Conservation (phyloP, 371 early-diverging fungal species). For the Mucor circinelloides region DNA sequence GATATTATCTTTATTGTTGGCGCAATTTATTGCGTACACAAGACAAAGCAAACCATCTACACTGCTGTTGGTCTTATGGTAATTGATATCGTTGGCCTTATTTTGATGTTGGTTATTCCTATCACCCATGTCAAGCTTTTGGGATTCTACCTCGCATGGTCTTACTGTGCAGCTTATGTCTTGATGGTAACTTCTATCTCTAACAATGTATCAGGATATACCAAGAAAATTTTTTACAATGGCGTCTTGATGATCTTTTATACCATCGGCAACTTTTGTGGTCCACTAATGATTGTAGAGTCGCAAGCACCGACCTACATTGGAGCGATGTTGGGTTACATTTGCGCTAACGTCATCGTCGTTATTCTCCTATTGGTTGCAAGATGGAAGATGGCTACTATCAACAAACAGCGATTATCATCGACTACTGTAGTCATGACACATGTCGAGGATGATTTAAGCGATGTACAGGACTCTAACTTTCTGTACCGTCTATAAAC, state of each 20-base stretch:
- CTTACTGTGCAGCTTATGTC: constrained; percentile 26
- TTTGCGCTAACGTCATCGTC: constrained; percentile 24
- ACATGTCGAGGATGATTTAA: constrained; percentile 41
- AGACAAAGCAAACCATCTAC: constrained; percentile 25
- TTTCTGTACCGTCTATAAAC: constrained; percentile 41
- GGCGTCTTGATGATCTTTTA: constrained; percentile 33
- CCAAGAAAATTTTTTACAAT: too few species aligned
- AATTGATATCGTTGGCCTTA: constrained; percentile 32
- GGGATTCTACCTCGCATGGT: constrained; percentile 33
- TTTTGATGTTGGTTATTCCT: constrained; percentile 34
- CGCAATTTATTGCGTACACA: constrained; percentile 17
- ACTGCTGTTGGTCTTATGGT: constrained; percentile 26
- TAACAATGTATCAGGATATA: constrained; percentile 38
- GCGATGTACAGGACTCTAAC: constrained; percentile 41
- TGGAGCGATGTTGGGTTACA: constrained; percentile 27
- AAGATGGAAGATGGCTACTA: constrained; percentile 28
- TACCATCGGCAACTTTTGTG: constrained; percentile 37
- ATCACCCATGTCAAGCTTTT: constrained; percentile 24
- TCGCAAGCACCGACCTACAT: constrained; percentile 18
- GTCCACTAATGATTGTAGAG: constrained; percentile 32
- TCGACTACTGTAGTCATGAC: constrained; percentile 6
- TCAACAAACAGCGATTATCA: constrained; percentile 22
- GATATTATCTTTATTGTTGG: constrained; percentile 35
- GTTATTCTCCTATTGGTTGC: constrained; percentile 22
- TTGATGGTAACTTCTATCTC: constrained; percentile 23